Base-by-base conservation (phyloP, 257 asterid genomes). In the Gardenia jasminoides region DNA sequence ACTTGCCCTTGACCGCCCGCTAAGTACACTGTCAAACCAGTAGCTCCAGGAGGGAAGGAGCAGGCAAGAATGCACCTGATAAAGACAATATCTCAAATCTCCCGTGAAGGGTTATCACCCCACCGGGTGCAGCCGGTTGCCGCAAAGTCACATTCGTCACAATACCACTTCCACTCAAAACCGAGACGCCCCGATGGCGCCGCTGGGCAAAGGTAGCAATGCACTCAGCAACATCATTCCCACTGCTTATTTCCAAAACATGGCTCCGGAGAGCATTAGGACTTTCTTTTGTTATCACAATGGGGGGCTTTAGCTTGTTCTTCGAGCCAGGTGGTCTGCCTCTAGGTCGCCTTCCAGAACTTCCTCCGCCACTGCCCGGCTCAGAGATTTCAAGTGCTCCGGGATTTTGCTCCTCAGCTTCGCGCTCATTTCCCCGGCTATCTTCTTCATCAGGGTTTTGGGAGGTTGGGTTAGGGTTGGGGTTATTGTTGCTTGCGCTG, bases 1-100 rank as follows among this genome's bases (percentile, higher is more conserved):
- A 93, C 92, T 81, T 91, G 97, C 20, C 97, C 97, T 76, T 91
- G 97, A 11, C 93, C 90, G 36, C 97, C 97, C 17, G 90, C 90
- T 39, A 93, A 83, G 83, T 93, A 93, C 41, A 93, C 92, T 0
- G 94, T 87, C 66, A 93, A 46, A 7, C 92, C 94, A 7, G 92
- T 83, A 16, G 92, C 90, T 0, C 90, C 92, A 0, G 91, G 89
- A 4, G 92, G 97, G 89, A 82, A 0, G 94, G 97, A 0, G 91
- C 77, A 0, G 97, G 98, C 75, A 93, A 72, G 68, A 89, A 90
- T 0, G 96, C 93, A 17, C 98, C 98, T 1, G 98, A 91, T 0
- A 93, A 76, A 0, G 96, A 90, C 7, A 93, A 44, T 41, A 93
- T 89, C 85, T 91, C 97, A 22, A 91, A 93, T 19, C 93, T 89